Evolutionary conservation across 2,329 filamentous ascomycete genomes (phyloP), one percentile per base, ranked within the genome.

Genomic region (Aspergillus sp.): DNA sequence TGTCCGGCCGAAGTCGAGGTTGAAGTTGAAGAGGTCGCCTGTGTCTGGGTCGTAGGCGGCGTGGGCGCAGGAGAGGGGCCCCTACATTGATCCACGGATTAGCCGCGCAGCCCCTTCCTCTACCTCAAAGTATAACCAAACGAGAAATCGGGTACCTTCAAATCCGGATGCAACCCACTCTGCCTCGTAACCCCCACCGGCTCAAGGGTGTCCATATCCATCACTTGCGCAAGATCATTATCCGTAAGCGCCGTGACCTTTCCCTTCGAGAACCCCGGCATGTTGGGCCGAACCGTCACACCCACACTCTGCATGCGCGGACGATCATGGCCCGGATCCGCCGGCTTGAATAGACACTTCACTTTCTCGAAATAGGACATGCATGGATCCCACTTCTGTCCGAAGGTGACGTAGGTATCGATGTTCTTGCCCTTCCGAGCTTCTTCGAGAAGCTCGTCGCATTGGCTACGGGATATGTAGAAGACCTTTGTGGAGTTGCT

Each of bases 11-110:
- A 91, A 73, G 0, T 87, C 83, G 11, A 93, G 83, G 70, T 94
- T 94, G 78, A 86, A 93, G 76, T 94, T 94, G 82, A 85, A 93
- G 4, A 90, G 70, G 65, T 94, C 91, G 9, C 91, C 91, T 0
- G 87, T 92, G 0, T 76, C 74, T 0, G 88, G 89, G 71, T 93
- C 91, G 1, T 84, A 82, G 60, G 88, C 86, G 0, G 88, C 86
- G 71, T 95, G 91, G 0, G 91, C 86, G 48, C 85, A 88, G 2
- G 88, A 89, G 15, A 91, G 73, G 0, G 84, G 85, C 0, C 91
- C 91, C 25, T 81, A 23, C 17, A 19, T 13, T 23, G 4, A 28
- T 15, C 11, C 17, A 1, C 8, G 2, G 4, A 28, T 45, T 13
- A 22, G 22, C 7, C 2, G 2, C 25, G n/a, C 34, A 15, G 4